phyloP scores from a whole-genome alignment of 805 yeast genomes.

The Ascoidea asiatica region DNA sequence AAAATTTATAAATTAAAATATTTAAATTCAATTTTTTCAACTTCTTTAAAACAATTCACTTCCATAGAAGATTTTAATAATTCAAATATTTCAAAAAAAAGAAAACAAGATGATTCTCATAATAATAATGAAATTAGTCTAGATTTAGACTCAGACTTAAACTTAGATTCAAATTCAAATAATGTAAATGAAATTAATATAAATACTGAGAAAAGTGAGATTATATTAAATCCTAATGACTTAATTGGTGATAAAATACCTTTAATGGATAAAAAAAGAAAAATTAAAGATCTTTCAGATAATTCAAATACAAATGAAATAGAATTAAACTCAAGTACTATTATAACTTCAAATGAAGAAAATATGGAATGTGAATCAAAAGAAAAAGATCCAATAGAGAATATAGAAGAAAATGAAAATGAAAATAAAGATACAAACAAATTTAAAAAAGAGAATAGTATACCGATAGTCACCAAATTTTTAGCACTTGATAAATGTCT shows the following conservation, averaged over 20 bases:
- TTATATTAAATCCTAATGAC: too few relatives aligned
- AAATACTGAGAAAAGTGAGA: too few relatives aligned
- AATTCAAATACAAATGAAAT: conserved; percentile 14
- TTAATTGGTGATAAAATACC: too few relatives aligned
- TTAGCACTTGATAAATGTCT: conserved; percentile 79
- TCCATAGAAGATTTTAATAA: neutral
- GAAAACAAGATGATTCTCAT: conserved; percentile 8
- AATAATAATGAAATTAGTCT: conserved; percentile 17
- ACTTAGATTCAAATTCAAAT: too few relatives aligned
- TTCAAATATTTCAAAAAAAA: conserved; percentile 7
- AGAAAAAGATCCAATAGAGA: neutral
- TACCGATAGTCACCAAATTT: conserved; percentile 29
- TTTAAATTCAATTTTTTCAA: conserved; percentile 3
- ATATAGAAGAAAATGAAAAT: neutral
- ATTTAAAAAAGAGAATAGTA: conserved; percentile 1
- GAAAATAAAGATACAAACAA: conserved; percentile 1
- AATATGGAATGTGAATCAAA: conserved; percentile 1
- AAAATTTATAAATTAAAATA: conserved; percentile 7
- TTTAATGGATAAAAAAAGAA: too few relatives aligned
- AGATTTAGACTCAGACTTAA: too few relatives aligned
- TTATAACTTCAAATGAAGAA: neutral
- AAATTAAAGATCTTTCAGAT: too few relatives aligned
- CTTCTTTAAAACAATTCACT: too few relatives aligned
- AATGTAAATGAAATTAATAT: too few relatives aligned
- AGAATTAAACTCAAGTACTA: conserved; percentile 1